Percentiles rank a stretch among this genome's conserved stretches.
Evolutionary conservation across 345 rosid species (phyloP).

Genomic region (Euphorbia tirucalli): DNA sequence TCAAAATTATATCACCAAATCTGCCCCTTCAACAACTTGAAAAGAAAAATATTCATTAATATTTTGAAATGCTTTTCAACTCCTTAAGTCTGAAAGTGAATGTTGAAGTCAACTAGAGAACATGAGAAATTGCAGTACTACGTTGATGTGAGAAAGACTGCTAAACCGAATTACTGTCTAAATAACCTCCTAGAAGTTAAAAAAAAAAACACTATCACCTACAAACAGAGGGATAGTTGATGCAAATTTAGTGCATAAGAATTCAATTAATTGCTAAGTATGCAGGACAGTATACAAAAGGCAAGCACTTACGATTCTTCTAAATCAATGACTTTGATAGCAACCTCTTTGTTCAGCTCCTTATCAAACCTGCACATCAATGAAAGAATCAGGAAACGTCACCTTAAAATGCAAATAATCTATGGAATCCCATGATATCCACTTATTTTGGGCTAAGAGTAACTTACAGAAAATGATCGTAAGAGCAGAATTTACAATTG

Average conservation of each 20-base stretch:
- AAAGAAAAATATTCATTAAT: not conserved
- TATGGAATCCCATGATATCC: slow-evolving; percentile 7
- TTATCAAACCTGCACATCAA: slow-evolving; percentile 78
- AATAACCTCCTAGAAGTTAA: not conserved
- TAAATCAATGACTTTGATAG: slow-evolving; percentile 96
- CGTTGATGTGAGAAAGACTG: not conserved
- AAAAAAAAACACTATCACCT: not conserved
- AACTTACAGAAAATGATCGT: not conserved
- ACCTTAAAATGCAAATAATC: slow-evolving; percentile 11
- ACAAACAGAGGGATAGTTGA: not conserved
- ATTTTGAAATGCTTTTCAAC: not conserved
- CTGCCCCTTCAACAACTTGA: not conserved
- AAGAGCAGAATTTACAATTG: not conserved
- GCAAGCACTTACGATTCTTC: slow-evolving; percentile 90
- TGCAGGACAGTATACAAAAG: not conserved
- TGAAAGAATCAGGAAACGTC: slow-evolving; percentile 23
- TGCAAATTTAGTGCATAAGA: not conserved
- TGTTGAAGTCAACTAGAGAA: not conserved
- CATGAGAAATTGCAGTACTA: slow-evolving; percentile 1
- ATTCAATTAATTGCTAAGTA: not conserved
- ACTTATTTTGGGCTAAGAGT: not conserved
- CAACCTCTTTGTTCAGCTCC: slow-evolving; percentile 94
- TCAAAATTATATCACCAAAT: not conserved
- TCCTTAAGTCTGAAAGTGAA: not conserved
- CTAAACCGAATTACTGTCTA: not conserved